Evolutionary conservation across 139 green algal genomes (phyloP).

Genomic region (Chlorella sorokiniana): DNA sequence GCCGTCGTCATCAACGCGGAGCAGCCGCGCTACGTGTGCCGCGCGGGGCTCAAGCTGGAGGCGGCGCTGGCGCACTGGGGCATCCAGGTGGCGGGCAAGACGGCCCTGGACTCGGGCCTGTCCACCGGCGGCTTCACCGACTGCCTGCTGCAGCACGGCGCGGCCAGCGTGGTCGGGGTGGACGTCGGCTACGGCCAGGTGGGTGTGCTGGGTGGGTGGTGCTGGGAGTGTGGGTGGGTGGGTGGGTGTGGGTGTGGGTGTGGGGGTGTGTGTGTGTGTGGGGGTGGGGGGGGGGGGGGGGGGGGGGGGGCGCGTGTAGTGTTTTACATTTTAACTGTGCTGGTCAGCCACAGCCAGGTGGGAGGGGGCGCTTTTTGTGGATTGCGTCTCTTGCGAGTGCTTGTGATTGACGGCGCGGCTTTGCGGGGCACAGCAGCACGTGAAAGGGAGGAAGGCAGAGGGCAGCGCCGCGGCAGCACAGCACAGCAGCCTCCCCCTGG

Average conservation of each 20-base stretch:
- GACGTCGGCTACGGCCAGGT: constrained; percentile 96
- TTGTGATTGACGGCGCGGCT: no score
- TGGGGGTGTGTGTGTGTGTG: neutral
- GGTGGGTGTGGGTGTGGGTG: neutral
- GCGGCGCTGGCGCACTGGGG: constrained; percentile 83
- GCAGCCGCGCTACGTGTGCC: constrained; percentile 87
- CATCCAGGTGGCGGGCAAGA: constrained; percentile 75
- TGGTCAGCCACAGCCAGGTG: no score
- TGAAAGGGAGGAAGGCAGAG: no score
- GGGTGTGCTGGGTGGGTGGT: neutral
- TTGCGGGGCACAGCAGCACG: no score
- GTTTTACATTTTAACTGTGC: no score
- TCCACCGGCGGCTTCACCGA: constrained; percentile 98
- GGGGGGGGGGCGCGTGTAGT: no score
- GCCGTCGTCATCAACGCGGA: constrained; percentile 74
- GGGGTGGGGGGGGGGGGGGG: no score
- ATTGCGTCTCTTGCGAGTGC: no score
- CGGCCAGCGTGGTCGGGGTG: constrained; percentile 84
- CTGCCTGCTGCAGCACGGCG: constrained; percentile 93
- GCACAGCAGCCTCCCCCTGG: no score
- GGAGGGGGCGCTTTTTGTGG: no score
- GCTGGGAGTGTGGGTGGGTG: no score
- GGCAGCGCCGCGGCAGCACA: no score
- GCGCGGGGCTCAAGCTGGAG: constrained; percentile 92
- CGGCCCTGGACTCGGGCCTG: constrained; percentile 87